Conservation (phyloP, 108 stramenopile species). For the Seminavis robusta region DNA sequence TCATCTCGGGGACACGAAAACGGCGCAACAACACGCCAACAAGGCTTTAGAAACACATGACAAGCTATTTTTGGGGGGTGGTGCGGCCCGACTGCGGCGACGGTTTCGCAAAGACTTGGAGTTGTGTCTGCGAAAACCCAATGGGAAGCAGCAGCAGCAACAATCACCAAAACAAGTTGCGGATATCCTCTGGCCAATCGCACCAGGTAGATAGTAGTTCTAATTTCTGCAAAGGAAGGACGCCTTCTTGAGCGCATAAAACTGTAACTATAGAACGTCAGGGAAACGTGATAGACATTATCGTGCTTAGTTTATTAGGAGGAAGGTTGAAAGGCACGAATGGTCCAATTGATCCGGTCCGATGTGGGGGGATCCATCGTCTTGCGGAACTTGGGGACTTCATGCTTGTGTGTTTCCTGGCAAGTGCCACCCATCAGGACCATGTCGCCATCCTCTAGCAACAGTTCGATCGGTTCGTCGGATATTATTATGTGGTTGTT, state of each 20-base stretch:
- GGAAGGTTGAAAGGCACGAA: constrained; percentile 28
- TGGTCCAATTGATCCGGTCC: constrained; percentile 45
- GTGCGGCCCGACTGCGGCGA: constrained; percentile 45
- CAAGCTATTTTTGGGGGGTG: constrained; percentile 70
- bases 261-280: too few species aligned
- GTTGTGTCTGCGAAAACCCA: constrained; percentile 33
- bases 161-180: too few species aligned
- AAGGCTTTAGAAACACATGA: constrained; percentile 57
- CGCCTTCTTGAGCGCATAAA: too few species aligned
- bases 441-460: constrained; percentile 43
- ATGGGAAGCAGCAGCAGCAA: too few species aligned
- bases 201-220: too few species aligned
- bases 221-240: too few species aligned
- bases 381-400: constrained; percentile 37
- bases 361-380: constrained; percentile 29
- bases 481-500: background rate
- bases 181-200: too few species aligned
- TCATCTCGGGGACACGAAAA: constrained; percentile 18
- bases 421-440: constrained; percentile 50
- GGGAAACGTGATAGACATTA: too few species aligned
- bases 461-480: constrained; percentile 17
- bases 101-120: constrained; percentile 58
- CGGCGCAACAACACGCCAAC: constrained; percentile 46
- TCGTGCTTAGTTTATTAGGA: too few species aligned
- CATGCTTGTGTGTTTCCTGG: constrained; percentile 43